Base-by-base conservation (phyloP, 306 rosid genomes). In the Cucumis cinereus region DNA sequence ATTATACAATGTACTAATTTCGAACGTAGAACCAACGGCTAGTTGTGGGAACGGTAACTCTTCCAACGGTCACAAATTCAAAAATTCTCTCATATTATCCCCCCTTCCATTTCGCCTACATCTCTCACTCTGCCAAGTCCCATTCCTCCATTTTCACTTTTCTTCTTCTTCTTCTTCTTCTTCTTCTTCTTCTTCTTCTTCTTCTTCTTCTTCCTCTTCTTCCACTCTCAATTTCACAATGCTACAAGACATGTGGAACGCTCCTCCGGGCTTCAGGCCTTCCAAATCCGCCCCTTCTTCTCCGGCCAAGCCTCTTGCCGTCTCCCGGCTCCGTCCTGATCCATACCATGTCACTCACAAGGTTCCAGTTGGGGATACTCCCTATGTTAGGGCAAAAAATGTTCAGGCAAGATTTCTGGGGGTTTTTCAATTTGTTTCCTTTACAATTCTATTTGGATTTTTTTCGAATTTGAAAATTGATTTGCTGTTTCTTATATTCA, bases 211-310 rank as follows among this genome's bases (percentile, higher is more conserved):
- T 77, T 74, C 63, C 10, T 43, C 52, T 45, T 50, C 57, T 75
- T 75, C 74, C 10, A 36, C 62, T 35, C 35, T 35, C 40, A 26
- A 40, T 50, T 62, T 43, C 0, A 84, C 45, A 56, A 93, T 91
- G 92, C 77, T 87, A 89, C 94, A 93, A 78, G 98, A 95, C 8
- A 85, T 84, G 96, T 90, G 99, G 98, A 95, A 89, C 74, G 99
- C 88, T 80, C 93, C 97, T 0, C 99, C 96, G 7, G 96, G 99
- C 78, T 90, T 92, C 82, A 83, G 98, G 84, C 96, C 98, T 60
- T 84, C 98, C 30, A 94, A 94, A 61, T 95, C 98, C 0, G 99
- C 99, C 59, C 99, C 99, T 63, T 92, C 92, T 56, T 95, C 99
- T 1, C 99, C 98, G 4, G 98, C 99, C 8, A 95, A 95, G 84